These are phyloP conservation scores for Persicaria maculosa DNA, from an alignment of 148 eudicot species.

Conservation along the genomic window DNA sequence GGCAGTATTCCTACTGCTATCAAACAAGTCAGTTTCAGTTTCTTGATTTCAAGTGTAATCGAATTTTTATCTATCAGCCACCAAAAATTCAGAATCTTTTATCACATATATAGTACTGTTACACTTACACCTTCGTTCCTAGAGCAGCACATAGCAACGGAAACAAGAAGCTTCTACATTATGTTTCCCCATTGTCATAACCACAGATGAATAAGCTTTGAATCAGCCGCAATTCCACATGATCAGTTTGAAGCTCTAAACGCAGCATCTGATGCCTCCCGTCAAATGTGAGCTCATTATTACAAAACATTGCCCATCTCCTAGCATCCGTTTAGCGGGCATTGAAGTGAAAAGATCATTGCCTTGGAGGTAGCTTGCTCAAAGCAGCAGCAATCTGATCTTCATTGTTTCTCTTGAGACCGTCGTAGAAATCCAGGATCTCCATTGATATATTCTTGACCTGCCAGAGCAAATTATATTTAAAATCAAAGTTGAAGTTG, in stretches of 20 bases:
- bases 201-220: not conserved
- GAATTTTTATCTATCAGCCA: too few relatives aligned
- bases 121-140: not conserved
- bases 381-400: slow-evolving; percentile 57
- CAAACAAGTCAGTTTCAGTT: not conserved
- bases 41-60: too few relatives aligned
- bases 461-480: slow-evolving; percentile 26
- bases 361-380: slow-evolving; percentile 42
- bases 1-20: not conserved
- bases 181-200: not conserved
- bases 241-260: slow-evolving; percentile 2
- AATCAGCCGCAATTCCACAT: not conserved
- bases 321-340: not conserved
- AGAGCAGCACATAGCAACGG: not conserved
- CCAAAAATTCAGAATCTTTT: too few relatives aligned
- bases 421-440: slow-evolving; percentile 83
- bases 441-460: slow-evolving; percentile 97
- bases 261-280: not conserved
- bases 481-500: not conserved
- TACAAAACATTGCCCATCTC: not conserved
- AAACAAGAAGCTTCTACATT: not conserved
- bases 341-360: not conserved
- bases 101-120: not conserved
- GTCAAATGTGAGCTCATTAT: not conserved
- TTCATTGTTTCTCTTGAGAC: slow-evolving; percentile 59